Evolutionary conservation across 2,329 filamentous ascomycete species (phyloP).

Genomic region (Chalaropsis ovoidea): DNA sequence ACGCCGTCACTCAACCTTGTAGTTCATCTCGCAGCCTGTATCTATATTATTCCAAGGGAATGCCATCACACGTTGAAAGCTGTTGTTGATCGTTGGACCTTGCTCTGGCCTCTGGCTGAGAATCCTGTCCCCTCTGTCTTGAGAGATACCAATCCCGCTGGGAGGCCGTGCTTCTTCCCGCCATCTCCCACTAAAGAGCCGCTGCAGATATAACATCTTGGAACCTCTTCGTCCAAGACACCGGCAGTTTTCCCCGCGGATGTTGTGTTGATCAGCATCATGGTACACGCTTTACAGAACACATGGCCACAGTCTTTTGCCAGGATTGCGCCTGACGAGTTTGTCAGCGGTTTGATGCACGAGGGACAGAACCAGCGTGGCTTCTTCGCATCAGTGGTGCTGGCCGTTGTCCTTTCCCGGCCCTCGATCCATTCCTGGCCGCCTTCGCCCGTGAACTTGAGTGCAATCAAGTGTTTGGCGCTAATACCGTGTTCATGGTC

Average conservation of each 20-base stretch:
- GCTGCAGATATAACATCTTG: constrained; percentile 75
- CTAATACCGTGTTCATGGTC: constrained; percentile 62
- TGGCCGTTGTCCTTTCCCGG: background rate
- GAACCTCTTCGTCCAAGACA: constrained; percentile 39
- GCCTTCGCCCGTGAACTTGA: constrained; percentile 66
- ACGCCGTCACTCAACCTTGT: too few relatives aligned
- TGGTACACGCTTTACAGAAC: constrained; percentile 63
- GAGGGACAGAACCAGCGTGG: constrained; percentile 57
- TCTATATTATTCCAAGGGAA: too few relatives aligned
- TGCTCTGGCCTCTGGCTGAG: constrained; percentile 72
- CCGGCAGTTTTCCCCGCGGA: constrained; percentile 32
- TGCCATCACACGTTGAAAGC: constrained; percentile 65
- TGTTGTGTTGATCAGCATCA: constrained; percentile 44
- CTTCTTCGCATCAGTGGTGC: constrained; percentile 31
- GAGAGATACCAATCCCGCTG: constrained; percentile 66
- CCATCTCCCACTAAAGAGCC: constrained; percentile 47
- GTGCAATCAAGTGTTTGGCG: constrained; percentile 63
- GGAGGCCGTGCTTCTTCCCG: constrained; percentile 37
- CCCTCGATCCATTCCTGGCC: constrained; percentile 30
- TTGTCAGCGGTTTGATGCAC: constrained; percentile 73
- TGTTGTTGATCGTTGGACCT: constrained; percentile 67
- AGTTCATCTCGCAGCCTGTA: too few relatives aligned
- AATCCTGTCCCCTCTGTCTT: constrained; percentile 86
- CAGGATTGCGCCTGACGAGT: constrained; percentile 70
- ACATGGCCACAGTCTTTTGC: constrained; percentile 88